phyloP scores from a whole-genome alignment of 257 asterid genomes.

The Capsicum pubescens region DNA sequence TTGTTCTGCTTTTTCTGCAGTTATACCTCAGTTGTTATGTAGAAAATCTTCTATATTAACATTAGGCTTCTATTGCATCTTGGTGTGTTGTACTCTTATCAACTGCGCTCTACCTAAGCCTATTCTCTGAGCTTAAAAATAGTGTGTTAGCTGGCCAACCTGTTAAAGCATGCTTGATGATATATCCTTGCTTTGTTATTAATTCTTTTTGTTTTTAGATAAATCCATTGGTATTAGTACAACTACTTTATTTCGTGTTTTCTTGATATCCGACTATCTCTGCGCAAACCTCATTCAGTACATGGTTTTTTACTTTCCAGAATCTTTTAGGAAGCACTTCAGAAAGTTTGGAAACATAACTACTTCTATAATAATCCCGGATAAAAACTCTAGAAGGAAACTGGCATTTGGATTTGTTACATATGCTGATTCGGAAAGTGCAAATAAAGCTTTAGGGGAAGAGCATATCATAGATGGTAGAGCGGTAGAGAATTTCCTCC shows the following conservation, averaged over 20 bases:
- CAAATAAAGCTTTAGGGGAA: constrained; percentile 78
- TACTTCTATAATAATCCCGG: constrained; percentile 89
- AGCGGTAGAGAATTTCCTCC: constrained; percentile 55
- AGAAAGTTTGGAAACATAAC: constrained; percentile 80
- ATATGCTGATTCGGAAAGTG: constrained; percentile 76
- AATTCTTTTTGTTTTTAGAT: neutral
- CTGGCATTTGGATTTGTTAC: constrained; percentile 94
- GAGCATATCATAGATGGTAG: constrained; percentile 87
- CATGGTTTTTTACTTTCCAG: constrained; percentile 49
- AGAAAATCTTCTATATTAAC: neutral
- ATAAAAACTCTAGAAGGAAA: constrained; percentile 78
- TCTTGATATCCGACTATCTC: no score
- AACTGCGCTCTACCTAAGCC: neutral
- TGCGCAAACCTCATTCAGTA: constrained; percentile 32
- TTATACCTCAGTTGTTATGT: neutral
- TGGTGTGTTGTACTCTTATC: neutral
- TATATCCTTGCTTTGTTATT: no score
- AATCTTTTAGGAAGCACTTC: constrained; percentile 79
- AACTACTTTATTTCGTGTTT: no score
- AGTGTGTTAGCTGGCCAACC: neutral
- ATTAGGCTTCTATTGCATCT: neutral
- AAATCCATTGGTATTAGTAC: neutral
- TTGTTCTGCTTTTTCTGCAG: neutral
- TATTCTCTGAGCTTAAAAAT: neutral
- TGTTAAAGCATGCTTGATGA: neutral